Conservation (phyloP, 345 rosid genomes). For the Populus simonii region DNA sequence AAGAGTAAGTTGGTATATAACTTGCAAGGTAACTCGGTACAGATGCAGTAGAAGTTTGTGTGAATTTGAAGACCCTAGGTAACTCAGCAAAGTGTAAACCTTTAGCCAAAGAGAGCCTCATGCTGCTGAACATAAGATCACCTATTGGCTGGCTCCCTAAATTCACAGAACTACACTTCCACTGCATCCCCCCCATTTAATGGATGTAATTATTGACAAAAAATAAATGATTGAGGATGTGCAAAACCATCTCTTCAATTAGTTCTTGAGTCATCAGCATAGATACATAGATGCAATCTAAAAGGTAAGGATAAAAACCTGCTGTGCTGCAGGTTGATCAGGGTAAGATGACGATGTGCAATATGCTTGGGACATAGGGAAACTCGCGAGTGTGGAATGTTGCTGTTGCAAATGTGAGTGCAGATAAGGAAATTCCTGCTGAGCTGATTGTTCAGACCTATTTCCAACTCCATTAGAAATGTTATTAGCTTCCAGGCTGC, state of each 20-base stretch:
- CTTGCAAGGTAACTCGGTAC: neutral
- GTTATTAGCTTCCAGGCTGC: constrained; percentile 22
- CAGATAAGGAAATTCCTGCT: constrained; percentile 36
- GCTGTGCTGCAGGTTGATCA: constrained; percentile 47
- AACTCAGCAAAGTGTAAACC: neutral
- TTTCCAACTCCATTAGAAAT: constrained; percentile 25
- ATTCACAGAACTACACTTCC: neutral
- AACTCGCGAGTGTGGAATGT: constrained; percentile 31
- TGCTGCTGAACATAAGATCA: neutral
- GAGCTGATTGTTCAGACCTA: constrained; percentile 24
- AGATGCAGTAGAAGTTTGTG: neutral
- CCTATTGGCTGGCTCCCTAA: neutral
- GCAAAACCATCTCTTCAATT: neutral
- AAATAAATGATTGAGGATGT: neutral
- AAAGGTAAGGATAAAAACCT: constrained; percentile 39
- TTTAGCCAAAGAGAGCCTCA: too few relatives aligned
- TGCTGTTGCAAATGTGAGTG: constrained; percentile 37
- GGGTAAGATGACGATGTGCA: constrained; percentile 34
- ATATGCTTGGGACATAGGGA: constrained; percentile 26
- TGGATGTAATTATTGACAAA: neutral
- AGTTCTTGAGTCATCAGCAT: neutral
- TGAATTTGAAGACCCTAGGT: neutral
- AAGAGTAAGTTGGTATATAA: neutral
- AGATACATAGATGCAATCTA: neutral
- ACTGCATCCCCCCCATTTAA: neutral